Percentiles rank a stretch among this genome's conserved stretches.
These are phyloP conservation scores for Cercis canadensis DNA, from an alignment of 306 rosid species.

Conservation along the genomic window DNA sequence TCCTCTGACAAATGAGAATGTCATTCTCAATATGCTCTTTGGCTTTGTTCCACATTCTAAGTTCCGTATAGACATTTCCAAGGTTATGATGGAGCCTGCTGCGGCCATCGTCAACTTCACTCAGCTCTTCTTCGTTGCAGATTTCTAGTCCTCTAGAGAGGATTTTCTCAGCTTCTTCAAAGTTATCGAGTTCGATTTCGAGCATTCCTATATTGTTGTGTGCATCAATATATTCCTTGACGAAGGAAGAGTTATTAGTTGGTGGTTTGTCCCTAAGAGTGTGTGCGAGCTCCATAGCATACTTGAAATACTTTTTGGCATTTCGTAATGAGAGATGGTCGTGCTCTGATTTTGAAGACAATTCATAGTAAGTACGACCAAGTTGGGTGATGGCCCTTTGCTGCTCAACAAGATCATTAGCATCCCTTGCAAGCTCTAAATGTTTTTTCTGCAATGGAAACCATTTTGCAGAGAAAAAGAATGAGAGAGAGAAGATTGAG, in stretches of 20 bases:
- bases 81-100: conserved; percentile 94
- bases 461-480: neutral
- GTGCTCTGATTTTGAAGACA: conserved; percentile 57
- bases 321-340: conserved; percentile 67
- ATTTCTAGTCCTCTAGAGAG: conserved; percentile 61
- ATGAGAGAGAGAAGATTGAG: neutral
- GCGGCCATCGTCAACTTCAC: conserved; percentile 66
- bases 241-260: conserved; percentile 46
- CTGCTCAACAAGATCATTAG: conserved; percentile 73
- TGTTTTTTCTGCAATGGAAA: conserved; percentile 66
- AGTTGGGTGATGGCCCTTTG: conserved; percentile 91
- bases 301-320: conserved; percentile 80
- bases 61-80: conserved; percentile 75
- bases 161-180: conserved; percentile 66
- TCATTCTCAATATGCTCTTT: conserved; percentile 68
- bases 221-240: conserved; percentile 83
- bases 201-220: conserved; percentile 89
- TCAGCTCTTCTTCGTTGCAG: conserved; percentile 84
- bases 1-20: conserved; percentile 69
- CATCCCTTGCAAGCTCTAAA: conserved; percentile 77
- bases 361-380: conserved; percentile 83
- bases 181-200: conserved; percentile 84
- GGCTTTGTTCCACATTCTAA: conserved; percentile 80
- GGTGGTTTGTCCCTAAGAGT: conserved; percentile 68
- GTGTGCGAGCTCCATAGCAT: conserved; percentile 74